Base-by-base conservation (phyloP, 2,329 filamentous ascomycete genomes). In the Penicillium sp. region DNA sequence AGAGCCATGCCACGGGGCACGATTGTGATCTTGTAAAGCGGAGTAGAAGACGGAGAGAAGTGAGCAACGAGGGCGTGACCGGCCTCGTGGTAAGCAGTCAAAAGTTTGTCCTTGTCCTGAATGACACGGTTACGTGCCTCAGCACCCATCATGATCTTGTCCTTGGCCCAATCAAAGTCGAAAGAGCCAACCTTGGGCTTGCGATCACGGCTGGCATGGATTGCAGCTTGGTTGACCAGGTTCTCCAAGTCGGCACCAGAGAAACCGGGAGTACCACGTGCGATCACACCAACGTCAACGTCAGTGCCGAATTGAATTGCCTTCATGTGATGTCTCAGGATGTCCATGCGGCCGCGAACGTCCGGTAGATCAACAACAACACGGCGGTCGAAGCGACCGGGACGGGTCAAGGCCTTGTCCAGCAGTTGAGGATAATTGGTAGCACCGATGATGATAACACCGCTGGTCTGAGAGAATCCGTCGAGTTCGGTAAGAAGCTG, bases 221-320 rank as follows among this genome's bases (percentile, higher is more conserved):
- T 88, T 21, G 94, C 94, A 31, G 94, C 94, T 71, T 97, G 91
- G 75, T 99, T 99, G 69, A 96, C 89, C 65, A 99, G 86, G 71
- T 97, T 99, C 77, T 97, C 94, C 11, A 99, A 82, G 66, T 99
- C 94, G 18, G 94, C 94, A 63, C 94, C 94, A 46, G 93, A 97
- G 67, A 96, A 92, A 10, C 94, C 94, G 51, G 91, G 87, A 13
- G 92, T 96, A 58, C 91, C 91, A 58, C 90, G 86, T 34, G 94
- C 94, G 66, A 99, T 85, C 55, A 90, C 83, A 24, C 90, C 85
- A 36, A 95, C 79, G 71, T 97, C 92, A 43, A 97, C 90, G 66
- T 95, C 88, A 5, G 85, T 80, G 32, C 85, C 83, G 47, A 90
- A 82, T 74, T 93, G 91, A 69, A 99, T 88, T 72, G 95, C 94